These are phyloP conservation scores for Venustampulla echinocandica DNA, from an alignment of 495 filamentous ascomycete species.

Conservation along the genomic window DNA sequence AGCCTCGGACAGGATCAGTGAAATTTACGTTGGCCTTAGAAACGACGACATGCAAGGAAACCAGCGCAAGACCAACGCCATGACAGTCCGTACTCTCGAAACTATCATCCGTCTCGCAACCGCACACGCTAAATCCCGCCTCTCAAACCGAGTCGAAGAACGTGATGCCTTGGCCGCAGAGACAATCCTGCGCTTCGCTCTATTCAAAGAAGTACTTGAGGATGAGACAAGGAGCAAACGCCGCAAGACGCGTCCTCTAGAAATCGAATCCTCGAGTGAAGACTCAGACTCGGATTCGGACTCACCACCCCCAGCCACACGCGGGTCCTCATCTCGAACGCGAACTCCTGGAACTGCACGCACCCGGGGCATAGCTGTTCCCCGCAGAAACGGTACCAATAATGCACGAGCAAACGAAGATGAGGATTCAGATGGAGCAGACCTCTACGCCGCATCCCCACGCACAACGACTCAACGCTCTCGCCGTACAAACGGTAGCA, in stretches of 20 bases:
- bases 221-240: slow-evolving; percentile 74
- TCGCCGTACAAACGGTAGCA: slow-evolving; percentile 19
- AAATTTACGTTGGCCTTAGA: slow-evolving; percentile 85
- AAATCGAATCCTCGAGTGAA: slow-evolving; percentile 35
- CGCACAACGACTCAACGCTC: too few species aligned
- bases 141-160: slow-evolving; percentile 89
- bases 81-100: slow-evolving; percentile 95
- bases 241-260: slow-evolving; percentile 39
- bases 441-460: slow-evolving; percentile 49
- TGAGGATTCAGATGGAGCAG: slow-evolving; percentile 36
- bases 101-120: slow-evolving; percentile 95
- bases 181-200: slow-evolving; percentile 82
- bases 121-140: slow-evolving; percentile 86
- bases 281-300: slow-evolving; percentile 28
- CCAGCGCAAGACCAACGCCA: slow-evolving; percentile 84
- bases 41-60: slow-evolving; percentile 96
- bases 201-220: slow-evolving; percentile 96
- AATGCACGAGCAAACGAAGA: slow-evolving; percentile 10
- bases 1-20: slow-evolving; percentile 83
- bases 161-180: slow-evolving; percentile 85
- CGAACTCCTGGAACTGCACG: slow-evolving; percentile 20
- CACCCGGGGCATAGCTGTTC: slow-evolving; percentile 9
- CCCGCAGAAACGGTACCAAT: not conserved
- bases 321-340: slow-evolving; percentile 12
- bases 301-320: slow-evolving; percentile 20